Evolutionary conservation across 352 stramenopile species (phyloP), one percentile per base, ranked within the genome.

Genomic region (Peronosclerospora sorghi): DNA sequence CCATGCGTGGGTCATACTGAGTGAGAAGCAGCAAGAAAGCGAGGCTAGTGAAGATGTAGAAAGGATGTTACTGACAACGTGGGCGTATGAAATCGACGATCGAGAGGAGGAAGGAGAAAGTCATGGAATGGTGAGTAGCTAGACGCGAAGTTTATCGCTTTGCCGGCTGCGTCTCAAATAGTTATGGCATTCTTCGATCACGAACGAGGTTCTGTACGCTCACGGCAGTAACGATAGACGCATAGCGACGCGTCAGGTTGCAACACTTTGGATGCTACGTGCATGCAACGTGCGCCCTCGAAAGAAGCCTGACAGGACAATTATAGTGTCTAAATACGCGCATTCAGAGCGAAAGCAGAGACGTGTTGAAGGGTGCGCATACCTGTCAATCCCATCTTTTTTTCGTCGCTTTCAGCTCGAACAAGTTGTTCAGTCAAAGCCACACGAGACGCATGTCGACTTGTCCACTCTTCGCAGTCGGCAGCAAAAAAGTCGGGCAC

Each of bases 201-300:
- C n/a, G n/a, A n/a, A n/a, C n/a, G n/a, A n/a, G n/a, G n/a, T n/a
- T n/a, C n/a, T n/a, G n/a, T n/a, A n/a, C 63, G 64, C 2, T 58
- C 21, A 26, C 6, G 21, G 21, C 21, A 82, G 21, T 26, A 26
- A 26, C 21, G 21, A 26, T 7, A 26, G 28, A 32, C 3, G 28
- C 28, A 14, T 5, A 32, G 28, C 28, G 28, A 32, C 28, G 28
- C 28, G 13, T 14, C 8, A 32, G 13, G 28, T 32, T 32, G 28
- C 28, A 32, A 14, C 28, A 32, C 13, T 32, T 32, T 14, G 4
- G 4, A 14, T 32, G 28, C 28, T 32, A 14, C 28, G 28, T 12
- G 80, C 80, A 13, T 92, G 83, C 55, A 92, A 90, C 55, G 41
- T 87, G 32, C 74, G 80, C 19, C 65, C 68, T 45, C 53, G 14